phyloP scores from a whole-genome alignment of 345 rosid genomes.

The Mangifera indica region DNA sequence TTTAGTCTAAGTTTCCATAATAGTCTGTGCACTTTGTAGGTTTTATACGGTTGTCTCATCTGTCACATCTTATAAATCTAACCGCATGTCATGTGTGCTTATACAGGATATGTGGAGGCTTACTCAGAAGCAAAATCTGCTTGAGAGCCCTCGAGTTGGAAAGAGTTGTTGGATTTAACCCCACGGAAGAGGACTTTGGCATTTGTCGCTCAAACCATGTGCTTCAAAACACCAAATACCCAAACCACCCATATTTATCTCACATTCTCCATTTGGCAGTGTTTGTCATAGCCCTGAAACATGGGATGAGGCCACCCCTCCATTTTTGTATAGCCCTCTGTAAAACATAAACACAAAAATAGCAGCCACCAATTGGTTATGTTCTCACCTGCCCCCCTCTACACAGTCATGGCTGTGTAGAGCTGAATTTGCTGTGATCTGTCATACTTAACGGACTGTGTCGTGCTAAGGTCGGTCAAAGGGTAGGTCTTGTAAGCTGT shows the following conservation, averaged over 20 bases:
- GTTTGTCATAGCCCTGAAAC: slow-evolving; percentile 14
- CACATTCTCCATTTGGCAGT: slow-evolving; percentile 16
- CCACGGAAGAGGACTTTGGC: slow-evolving; percentile 17
- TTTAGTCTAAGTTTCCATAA: too few relatives aligned
- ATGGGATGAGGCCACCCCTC: background rate
- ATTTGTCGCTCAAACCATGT: slow-evolving; percentile 8
- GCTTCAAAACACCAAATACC: slow-evolving; percentile 1
- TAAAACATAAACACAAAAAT: too few relatives aligned
- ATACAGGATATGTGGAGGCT: slow-evolving; percentile 33
- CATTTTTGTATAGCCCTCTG: slow-evolving; percentile 21
- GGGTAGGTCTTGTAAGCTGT: too few relatives aligned
- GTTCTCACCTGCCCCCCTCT: too few relatives aligned
- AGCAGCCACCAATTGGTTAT: too few relatives aligned
- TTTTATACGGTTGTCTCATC: background rate
- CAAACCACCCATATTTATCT: slow-evolving; percentile 11
- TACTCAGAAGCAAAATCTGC: slow-evolving; percentile 11
- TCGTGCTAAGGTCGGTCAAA: too few relatives aligned
- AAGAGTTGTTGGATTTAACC: slow-evolving; percentile 12
- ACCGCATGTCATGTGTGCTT: background rate
- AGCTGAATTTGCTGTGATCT: too few relatives aligned
- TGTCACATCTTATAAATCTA: background rate
- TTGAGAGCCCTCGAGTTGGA: background rate
- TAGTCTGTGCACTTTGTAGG: too few relatives aligned
- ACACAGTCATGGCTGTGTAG: too few relatives aligned
- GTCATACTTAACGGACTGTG: too few relatives aligned